phyloP scores from a whole-genome alignment of 257 asterid genomes.

The Capsicum chinense region DNA sequence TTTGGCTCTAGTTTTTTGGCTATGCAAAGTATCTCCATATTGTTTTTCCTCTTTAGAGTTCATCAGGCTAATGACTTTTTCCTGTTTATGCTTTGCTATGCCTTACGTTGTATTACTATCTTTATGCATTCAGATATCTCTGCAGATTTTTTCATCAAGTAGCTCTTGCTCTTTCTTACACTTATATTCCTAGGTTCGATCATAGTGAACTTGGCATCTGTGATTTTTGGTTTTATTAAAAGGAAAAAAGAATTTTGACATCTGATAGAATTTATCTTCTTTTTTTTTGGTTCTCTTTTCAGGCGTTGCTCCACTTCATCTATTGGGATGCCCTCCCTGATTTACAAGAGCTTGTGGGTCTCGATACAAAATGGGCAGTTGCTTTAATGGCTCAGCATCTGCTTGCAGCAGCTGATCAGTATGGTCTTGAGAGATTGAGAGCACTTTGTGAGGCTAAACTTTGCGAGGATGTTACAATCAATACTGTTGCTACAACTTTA shows the following conservation, averaged over 20 bases:
- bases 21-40: neutral
- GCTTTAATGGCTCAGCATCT: constrained; percentile 32
- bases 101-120: neutral
- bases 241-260: neutral
- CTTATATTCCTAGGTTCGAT: neutral
- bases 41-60: neutral
- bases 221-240: neutral
- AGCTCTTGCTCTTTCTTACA: neutral
- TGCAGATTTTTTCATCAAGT: constrained; percentile 3
- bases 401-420: constrained; percentile 37
- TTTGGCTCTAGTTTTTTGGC: constrained; percentile 3
- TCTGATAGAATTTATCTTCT: neutral
- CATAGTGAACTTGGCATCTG: neutral
- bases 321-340: constrained; percentile 39
- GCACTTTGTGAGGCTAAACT: constrained; percentile 34
- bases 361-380: constrained; percentile 30
- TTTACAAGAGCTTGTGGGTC: constrained; percentile 33
- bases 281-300: neutral
- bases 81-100: neutral
- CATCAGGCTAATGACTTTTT: neutral
- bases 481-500: constrained; percentile 36
- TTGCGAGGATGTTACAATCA: constrained; percentile 31
- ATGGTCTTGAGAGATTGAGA: constrained; percentile 34
- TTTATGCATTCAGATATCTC: constrained; percentile 1
- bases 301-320: constrained; percentile 39